phyloP scores from a whole-genome alignment of 352 stramenopile genomes.

The Blastocystis sp. region DNA sequence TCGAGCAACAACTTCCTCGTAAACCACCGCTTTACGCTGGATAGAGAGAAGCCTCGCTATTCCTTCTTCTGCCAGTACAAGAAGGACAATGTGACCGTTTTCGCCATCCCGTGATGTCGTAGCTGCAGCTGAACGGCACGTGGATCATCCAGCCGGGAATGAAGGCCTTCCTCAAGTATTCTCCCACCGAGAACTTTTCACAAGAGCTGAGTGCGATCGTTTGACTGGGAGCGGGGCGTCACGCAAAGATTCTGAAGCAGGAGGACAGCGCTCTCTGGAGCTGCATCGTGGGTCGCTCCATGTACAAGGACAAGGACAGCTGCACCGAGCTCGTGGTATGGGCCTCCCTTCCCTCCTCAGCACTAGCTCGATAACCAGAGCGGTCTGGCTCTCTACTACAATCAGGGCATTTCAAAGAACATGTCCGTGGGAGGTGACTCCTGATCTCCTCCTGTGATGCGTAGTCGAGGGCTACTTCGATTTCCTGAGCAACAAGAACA shows the following conservation, averaged over 20 bases:
- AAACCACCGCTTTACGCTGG: constrained; percentile 47
- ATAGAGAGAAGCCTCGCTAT: constrained; percentile 20
- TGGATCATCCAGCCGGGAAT: constrained; percentile 5
- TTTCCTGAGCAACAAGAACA: constrained; percentile 53
- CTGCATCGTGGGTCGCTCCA: neutral
- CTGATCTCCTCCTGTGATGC: neutral
- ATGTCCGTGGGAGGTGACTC: neutral
- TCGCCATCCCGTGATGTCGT: neutral
- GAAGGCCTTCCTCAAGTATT: constrained; percentile 42
- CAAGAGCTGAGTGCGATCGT: constrained; percentile 49
- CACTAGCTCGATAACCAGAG: constrained; percentile 37
- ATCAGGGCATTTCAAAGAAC: constrained; percentile 16
- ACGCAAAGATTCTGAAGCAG: constrained; percentile 23
- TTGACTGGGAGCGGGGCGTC: neutral
- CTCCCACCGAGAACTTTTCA: constrained; percentile 32
- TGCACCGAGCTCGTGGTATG: constrained; percentile 45
- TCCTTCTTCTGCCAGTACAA: constrained; percentile 63
- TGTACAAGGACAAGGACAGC: constrained; percentile 13
- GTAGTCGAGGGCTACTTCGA: constrained; percentile 51
- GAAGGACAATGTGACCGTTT: constrained; percentile 31
- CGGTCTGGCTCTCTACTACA: constrained; percentile 18
- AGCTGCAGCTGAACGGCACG: constrained; percentile 31
- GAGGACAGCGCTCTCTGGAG: constrained; percentile 11
- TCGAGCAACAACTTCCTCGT: constrained; percentile 43
- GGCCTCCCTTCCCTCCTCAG: neutral